These are phyloP conservation scores for Pleurotus platypus DNA, from an alignment of 768 basidiomycete genomes.

Conservation along the genomic window DNA sequence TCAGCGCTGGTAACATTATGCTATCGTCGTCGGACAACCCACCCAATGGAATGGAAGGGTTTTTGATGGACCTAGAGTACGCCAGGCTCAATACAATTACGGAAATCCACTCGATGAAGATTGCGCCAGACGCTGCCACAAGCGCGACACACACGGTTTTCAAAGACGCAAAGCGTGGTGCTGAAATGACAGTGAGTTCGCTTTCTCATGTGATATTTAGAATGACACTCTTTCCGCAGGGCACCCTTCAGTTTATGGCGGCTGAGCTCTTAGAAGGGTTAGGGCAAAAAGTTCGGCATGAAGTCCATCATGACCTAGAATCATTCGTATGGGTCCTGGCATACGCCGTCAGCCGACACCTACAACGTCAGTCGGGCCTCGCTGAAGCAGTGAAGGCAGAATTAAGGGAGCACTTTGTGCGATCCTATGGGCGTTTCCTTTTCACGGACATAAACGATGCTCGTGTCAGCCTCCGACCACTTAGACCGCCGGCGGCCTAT, in stretches of 20 bases:
- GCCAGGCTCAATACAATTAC: conserved; percentile 10
- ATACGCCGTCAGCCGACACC: conserved; percentile 2
- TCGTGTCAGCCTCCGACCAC: too few species aligned
- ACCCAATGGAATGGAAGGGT: conserved; percentile 14
- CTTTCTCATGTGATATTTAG: neutral
- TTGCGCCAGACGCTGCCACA: neutral
- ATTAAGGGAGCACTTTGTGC: too few species aligned
- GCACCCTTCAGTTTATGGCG: conserved; percentile 21
- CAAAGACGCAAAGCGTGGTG: conserved; percentile 9
- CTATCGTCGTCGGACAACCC: conserved; percentile 16
- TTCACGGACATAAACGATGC: too few species aligned
- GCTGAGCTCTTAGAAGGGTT: conserved; percentile 8
- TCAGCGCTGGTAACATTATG: conserved; percentile 7
- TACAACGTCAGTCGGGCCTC: neutral
- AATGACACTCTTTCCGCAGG: conserved; percentile 9
- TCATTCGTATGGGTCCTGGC: conserved; percentile 10
- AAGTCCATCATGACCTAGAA: conserved; percentile 7
- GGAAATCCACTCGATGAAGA: neutral
- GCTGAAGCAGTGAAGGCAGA: too few species aligned
- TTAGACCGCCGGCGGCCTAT: too few species aligned
- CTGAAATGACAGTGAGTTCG: conserved; percentile 10
- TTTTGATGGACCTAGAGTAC: conserved; percentile 28
- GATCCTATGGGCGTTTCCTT: too few species aligned
- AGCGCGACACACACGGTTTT: conserved; percentile 5
- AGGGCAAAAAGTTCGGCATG: neutral